Evolutionary conservation across 2,329 filamentous ascomycete species (phyloP).

Genomic region (Stagonosporopsis vannaccii): DNA sequence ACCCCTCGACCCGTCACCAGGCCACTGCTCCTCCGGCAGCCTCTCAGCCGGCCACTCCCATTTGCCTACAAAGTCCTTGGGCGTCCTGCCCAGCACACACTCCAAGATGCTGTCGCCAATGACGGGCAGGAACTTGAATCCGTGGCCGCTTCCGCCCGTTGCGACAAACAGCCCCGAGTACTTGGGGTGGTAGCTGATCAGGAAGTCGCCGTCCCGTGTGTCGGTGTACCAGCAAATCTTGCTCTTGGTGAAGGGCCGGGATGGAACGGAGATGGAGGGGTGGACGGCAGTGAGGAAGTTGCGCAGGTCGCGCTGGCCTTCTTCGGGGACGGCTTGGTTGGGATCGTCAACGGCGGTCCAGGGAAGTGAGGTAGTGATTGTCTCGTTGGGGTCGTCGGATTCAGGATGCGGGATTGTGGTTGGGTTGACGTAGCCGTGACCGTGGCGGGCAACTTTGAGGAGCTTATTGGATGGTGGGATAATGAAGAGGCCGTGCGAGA

Average conservation of each 20-base stretch:
- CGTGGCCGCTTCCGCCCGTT: conserved; percentile 68
- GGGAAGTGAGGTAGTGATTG: conserved; percentile 58
- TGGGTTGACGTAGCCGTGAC: conserved; percentile 59
- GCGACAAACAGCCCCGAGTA: conserved; percentile 64
- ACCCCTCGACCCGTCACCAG: conserved; percentile 49
- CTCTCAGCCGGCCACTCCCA: conserved; percentile 62
- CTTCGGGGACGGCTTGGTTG: conserved; percentile 39
- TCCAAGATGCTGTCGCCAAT: conserved; percentile 64
- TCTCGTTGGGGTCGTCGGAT: conserved; percentile 37
- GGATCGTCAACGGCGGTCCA: conserved; percentile 61
- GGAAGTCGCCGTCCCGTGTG: conserved; percentile 62
- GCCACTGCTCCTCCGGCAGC: conserved; percentile 47
- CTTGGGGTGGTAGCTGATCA: conserved; percentile 61
- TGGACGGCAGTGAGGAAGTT: conserved; percentile 41
- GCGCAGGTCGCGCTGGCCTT: conserved; percentile 43
- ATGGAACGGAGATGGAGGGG: conserved; percentile 40
- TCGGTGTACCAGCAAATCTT: conserved; percentile 66
- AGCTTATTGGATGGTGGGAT: conserved; percentile 66
- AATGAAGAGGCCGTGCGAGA: conserved; percentile 75
- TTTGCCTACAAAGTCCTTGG: conserved; percentile 65
- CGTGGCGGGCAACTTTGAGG: conserved; percentile 60
- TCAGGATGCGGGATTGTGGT: conserved; percentile 57
- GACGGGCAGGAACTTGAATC: conserved; percentile 67
- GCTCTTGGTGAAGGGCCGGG: conserved; percentile 55
- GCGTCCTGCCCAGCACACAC: conserved; percentile 53